These are phyloP conservation scores for Simplicillium sp. DNA, from an alignment of 2,329 filamentous ascomycete species.

Conservation along the genomic window DNA sequence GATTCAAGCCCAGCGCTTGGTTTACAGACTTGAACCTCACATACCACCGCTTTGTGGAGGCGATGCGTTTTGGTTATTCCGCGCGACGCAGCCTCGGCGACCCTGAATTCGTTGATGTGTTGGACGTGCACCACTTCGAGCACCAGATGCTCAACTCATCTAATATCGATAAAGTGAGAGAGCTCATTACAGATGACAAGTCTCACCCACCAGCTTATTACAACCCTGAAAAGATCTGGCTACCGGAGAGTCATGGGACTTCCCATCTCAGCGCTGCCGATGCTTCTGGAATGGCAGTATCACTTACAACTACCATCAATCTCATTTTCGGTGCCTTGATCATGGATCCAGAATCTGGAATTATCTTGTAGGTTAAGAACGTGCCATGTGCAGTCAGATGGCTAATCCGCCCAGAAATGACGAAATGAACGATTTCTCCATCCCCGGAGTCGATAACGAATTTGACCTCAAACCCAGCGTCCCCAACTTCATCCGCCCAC, in stretches of 20 bases:
- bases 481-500: slow-evolving; percentile 71
- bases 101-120: slow-evolving; percentile 59
- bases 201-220: slow-evolving; percentile 70
- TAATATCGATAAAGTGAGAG: slow-evolving; percentile 49
- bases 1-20: slow-evolving; percentile 52
- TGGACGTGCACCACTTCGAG: slow-evolving; percentile 50
- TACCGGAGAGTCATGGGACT: slow-evolving; percentile 62
- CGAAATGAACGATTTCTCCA: slow-evolving; percentile 75
- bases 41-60: slow-evolving; percentile 76
- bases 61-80: slow-evolving; percentile 83
- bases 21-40: slow-evolving; percentile 49
- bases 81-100: slow-evolving; percentile 73
- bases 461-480: slow-evolving; percentile 78
- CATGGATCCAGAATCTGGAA: slow-evolving; percentile 71
- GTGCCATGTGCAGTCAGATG: no score
- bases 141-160: slow-evolving; percentile 53
- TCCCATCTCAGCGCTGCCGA: slow-evolving; percentile 68
- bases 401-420: slow-evolving; percentile 33
- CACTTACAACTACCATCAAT: slow-evolving; percentile 82
- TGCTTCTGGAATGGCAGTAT: slow-evolving; percentile 62
- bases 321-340: slow-evolving; percentile 72
- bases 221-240: slow-evolving; percentile 56
- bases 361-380: slow-evolving; percentile 54
- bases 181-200: slow-evolving; percentile 59
- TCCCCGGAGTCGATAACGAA: slow-evolving; percentile 65